Percentiles rank a stretch among this genome's conserved stretches.
Evolutionary conservation across 2,329 filamentous ascomycete genomes (phyloP).

Genomic region (Hymenoscyphus albidus): DNA sequence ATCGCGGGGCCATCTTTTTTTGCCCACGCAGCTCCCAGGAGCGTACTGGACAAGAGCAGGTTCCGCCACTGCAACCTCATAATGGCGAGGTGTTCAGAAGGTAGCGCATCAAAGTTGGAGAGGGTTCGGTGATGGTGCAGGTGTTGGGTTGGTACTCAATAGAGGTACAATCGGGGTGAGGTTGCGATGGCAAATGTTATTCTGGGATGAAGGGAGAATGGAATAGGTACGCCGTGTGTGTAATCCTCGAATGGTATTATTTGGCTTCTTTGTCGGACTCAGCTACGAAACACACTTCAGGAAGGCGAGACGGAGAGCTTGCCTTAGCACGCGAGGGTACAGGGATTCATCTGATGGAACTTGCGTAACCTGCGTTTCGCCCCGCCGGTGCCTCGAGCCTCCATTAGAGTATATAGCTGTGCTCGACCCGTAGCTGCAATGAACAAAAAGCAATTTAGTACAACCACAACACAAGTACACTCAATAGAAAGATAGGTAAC

Average conservation of each 20-base stretch:
- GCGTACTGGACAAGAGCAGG: conserved; percentile 30
- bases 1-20: conserved; percentile 55
- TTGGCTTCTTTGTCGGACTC: conserved; percentile 11
- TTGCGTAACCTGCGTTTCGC: too few relatives aligned
- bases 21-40: conserved; percentile 26
- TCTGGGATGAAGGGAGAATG: background rate
- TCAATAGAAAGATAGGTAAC: too few relatives aligned
- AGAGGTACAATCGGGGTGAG: conserved; percentile 1
- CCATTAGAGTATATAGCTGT: too few relatives aligned
- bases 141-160: background rate
- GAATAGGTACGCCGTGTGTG: background rate
- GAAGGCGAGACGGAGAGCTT: background rate
- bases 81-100: conserved; percentile 25
- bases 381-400: too few relatives aligned
- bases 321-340: background rate
- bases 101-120: conserved; percentile 33
- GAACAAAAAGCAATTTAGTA: too few relatives aligned
- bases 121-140: conserved; percentile 8
- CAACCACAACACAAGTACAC: too few relatives aligned
- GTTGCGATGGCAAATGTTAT: background rate
- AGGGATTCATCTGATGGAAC: background rate
- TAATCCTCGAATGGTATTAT: background rate
- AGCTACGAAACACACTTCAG: conserved; percentile 1
- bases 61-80: conserved; percentile 36
- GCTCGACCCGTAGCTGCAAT: too few relatives aligned